A percentile compares a stretch with the other conserved stretches of the same genome.
Conservation (phyloP, 1,284 basidiomycete genomes). For the Rhodotorula sp. region DNA sequence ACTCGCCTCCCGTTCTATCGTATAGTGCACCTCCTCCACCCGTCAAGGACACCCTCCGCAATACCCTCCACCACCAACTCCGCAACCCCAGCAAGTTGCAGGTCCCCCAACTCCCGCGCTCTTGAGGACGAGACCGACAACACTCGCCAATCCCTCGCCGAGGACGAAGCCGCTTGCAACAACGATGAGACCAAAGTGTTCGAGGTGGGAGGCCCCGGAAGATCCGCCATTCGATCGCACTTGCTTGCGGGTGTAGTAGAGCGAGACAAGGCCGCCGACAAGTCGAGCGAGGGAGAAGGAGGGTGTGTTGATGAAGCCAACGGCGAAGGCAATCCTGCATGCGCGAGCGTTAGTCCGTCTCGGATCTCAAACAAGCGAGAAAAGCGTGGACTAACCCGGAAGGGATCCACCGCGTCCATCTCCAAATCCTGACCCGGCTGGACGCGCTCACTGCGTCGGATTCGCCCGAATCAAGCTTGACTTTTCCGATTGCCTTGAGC, state of each 20-base stretch:
- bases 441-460: conserved; percentile 3
- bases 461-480: conserved; percentile 38
- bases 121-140: conserved; percentile 72
- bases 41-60: conserved; percentile 37
- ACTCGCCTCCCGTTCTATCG: no score
- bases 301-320: conserved; percentile 85
- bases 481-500: conserved; percentile 62
- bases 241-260: conserved; percentile 57
- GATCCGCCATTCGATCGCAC: background rate
- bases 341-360: background rate
- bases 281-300: conserved; percentile 90
- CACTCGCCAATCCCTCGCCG: conserved; percentile 83
- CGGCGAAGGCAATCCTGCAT: conserved; percentile 54
- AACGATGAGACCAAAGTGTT: conserved; percentile 74
- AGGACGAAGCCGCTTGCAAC: conserved; percentile 92
- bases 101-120: conserved; percentile 66
- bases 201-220: conserved; percentile 45
- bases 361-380: background rate
- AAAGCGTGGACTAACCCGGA: conserved; percentile 61
- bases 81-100: conserved; percentile 83
- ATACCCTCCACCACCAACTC: conserved; percentile 59
- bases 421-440: conserved; percentile 46
- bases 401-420: conserved; percentile 71
- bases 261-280: conserved; percentile 80
- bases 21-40: no score